Evolutionary conservation across 495 filamentous ascomycete genomes (phyloP).

Genomic region (Tuber magnatum): DNA sequence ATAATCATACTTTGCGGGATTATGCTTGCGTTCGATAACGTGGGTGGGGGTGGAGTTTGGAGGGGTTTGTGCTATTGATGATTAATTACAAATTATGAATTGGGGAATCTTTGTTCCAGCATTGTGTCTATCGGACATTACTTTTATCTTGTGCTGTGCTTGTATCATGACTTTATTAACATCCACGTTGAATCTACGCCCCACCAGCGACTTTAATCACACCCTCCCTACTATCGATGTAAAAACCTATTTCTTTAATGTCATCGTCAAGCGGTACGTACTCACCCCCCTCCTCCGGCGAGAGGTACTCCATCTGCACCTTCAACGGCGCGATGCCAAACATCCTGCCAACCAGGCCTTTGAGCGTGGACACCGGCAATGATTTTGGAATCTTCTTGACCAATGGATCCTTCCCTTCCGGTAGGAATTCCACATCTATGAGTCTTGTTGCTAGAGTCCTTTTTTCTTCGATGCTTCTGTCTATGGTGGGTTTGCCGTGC

Average conservation of each 20-base stretch:
- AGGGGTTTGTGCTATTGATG: neutral
- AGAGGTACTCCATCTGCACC: constrained; percentile 63
- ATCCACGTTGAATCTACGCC: neutral
- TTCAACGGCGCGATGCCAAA: constrained; percentile 59
- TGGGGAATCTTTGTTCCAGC: neutral
- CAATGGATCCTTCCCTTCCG: constrained; percentile 9
- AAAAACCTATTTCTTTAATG: constrained; percentile 71
- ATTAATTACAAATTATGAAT: neutral
- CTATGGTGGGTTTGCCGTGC: constrained; percentile 42
- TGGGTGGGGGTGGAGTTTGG: neutral
- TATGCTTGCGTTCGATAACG: neutral
- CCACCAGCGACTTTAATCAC: constrained; percentile 52
- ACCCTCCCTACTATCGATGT: constrained; percentile 63
- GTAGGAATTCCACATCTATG: constrained; percentile 22
- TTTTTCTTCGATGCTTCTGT: constrained; percentile 55
- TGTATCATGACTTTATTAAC: neutral
- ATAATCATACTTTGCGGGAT: neutral
- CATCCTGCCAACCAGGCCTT: constrained; percentile 64
- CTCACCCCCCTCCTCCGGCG: constrained; percentile 58
- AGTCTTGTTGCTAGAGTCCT: constrained; percentile 20
- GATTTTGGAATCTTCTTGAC: constrained; percentile 61
- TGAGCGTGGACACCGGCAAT: constrained; percentile 71
- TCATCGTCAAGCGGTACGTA: constrained; percentile 58
- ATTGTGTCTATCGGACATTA: neutral
- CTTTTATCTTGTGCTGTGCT: neutral